Conservation (phyloP, 2,329 filamentous ascomycete genomes). For the Chrysoporthe cubensis region DNA sequence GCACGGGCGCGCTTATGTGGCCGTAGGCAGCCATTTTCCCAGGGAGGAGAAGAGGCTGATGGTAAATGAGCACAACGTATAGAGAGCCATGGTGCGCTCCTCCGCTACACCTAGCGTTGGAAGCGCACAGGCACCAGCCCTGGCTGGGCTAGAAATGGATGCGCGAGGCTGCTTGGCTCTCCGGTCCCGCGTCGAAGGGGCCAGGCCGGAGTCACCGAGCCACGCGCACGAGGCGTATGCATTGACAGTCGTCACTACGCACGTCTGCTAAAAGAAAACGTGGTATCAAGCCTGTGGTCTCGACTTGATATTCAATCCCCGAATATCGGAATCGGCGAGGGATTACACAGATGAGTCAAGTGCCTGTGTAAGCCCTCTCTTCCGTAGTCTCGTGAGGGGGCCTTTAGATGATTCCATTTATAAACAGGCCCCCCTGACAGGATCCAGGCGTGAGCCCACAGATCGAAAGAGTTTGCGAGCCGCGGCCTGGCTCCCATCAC, state of each 20-base stretch:
- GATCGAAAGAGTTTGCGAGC: background rate
- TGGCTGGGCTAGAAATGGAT: background rate
- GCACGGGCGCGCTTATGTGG: background rate
- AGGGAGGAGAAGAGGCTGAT: background rate
- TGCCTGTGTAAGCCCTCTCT: background rate
- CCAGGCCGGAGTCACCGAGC: conserved; percentile 5
- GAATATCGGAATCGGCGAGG: background rate
- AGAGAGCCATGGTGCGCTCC: background rate
- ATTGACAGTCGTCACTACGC: background rate
- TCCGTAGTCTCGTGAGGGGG: background rate
- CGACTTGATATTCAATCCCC: background rate
- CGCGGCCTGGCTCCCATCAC: background rate
- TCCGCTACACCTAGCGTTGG: background rate
- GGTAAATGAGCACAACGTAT: background rate
- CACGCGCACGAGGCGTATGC: background rate
- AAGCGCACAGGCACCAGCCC: background rate
- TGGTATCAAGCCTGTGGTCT: background rate
- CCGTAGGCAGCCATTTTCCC: background rate
- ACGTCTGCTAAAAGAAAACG: background rate
- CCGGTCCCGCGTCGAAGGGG: background rate
- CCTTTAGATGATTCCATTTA: background rate
- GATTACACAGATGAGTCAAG: background rate
- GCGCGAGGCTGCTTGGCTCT: background rate
- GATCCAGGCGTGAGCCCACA: background rate
- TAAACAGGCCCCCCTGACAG: background rate